Evolutionary conservation across 805 yeast genomes (phyloP).

Genomic region (Jamesozyma piceae): DNA sequence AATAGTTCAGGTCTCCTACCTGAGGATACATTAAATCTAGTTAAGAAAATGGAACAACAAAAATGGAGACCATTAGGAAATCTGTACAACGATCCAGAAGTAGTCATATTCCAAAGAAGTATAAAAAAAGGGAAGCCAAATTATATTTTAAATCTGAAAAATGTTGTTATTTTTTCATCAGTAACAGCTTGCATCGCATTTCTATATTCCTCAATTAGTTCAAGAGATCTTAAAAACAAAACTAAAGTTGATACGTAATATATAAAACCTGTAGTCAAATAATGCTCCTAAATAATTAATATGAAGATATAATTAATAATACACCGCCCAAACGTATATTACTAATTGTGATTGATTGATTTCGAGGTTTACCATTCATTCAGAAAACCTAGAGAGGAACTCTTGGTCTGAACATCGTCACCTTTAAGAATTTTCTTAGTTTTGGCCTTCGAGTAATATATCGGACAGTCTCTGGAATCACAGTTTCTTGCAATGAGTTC

Average conservation of each 20-base stretch:
- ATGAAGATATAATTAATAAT: no score
- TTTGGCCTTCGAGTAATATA: slow-evolving; percentile 47
- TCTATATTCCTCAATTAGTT: neutral
- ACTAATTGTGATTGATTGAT: no score
- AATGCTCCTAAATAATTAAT: no score
- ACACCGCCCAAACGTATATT: no score
- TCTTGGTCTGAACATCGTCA: slow-evolving; percentile 6
- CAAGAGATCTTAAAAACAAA: neutral
- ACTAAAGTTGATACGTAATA: no score
- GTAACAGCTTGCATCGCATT: neutral
- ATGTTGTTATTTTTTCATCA: neutral
- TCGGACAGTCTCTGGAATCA: slow-evolving; percentile 54
- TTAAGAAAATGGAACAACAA: slow-evolving; percentile 14
- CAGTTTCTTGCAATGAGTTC: slow-evolving; percentile 34
- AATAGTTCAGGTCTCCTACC: slow-evolving; percentile 19
- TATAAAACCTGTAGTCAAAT: no score
- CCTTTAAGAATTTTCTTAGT: slow-evolving; percentile 26
- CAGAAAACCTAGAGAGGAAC: slow-evolving; percentile 9
- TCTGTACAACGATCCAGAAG: slow-evolving; percentile 12
- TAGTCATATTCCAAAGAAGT: slow-evolving; percentile 14
- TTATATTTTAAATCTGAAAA: neutral
- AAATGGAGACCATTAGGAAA: slow-evolving; percentile 26
- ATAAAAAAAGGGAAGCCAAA: slow-evolving; percentile 1
- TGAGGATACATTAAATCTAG: slow-evolving; percentile 16
- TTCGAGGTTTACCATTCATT: slow-evolving; percentile 15